Conservation (phyloP, 257 asterid species). For the Asclepias syriaca region DNA sequence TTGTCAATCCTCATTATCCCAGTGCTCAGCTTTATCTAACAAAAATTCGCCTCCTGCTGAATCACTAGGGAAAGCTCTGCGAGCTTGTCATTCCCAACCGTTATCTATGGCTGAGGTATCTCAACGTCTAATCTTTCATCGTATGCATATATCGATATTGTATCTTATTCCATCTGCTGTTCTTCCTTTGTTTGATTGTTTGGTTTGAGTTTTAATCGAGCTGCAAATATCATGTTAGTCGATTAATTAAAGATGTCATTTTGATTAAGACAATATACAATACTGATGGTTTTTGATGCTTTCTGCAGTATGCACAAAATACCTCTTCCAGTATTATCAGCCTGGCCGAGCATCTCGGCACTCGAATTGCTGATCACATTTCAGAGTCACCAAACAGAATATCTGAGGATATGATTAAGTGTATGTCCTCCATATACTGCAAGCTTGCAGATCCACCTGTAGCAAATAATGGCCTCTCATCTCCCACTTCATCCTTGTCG, state of each 20-base stretch:
- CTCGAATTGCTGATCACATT: conserved; percentile 76
- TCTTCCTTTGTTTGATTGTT: neutral
- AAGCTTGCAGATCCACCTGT: conserved; percentile 81
- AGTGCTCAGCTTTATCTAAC: conserved; percentile 41
- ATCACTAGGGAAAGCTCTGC: conserved; percentile 57
- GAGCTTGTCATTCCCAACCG: conserved; percentile 95
- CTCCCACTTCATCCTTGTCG: conserved; percentile 82
- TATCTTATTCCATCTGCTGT: neutral
- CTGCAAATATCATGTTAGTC: too few relatives aligned
- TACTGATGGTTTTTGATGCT: neutral
- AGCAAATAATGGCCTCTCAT: conserved; percentile 59
- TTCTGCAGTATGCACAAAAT: conserved; percentile 63
- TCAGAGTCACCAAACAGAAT: conserved; percentile 79
- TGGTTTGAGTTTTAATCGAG: too few relatives aligned
- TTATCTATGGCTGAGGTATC: conserved; percentile 91
- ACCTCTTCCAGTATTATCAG: conserved; percentile 62
- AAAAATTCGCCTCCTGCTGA: conserved; percentile 57
- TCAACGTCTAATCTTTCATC: neutral
- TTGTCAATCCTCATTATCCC: conserved; percentile 78
- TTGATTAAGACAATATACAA: neutral
- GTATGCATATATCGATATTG: neutral
- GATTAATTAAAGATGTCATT: too few relatives aligned
- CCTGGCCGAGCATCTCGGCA: conserved; percentile 94
- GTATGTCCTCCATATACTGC: conserved; percentile 81
- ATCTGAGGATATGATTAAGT: conserved; percentile 95